These are phyloP conservation scores for Phlebiopsis flavidoalba DNA, from an alignment of 768 basidiomycete species.

Conservation along the genomic window DNA sequence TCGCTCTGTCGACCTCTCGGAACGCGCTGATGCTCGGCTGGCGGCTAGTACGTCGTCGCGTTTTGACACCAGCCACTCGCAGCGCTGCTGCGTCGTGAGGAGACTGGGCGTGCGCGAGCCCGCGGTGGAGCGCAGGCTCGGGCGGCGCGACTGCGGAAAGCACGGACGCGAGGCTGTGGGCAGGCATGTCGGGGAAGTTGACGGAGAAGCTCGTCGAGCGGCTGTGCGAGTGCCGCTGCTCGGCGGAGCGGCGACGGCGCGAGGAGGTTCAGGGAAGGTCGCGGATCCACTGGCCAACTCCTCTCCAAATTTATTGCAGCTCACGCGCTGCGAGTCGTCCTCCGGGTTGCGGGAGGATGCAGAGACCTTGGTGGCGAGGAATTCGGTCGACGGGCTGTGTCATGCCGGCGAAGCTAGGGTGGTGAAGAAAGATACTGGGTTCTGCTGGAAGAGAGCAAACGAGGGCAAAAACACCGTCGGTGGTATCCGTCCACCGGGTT, in stretches of 20 bases:
- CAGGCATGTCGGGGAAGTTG: slow-evolving; percentile 58
- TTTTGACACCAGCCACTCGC: slow-evolving; percentile 36
- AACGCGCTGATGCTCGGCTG: background rate
- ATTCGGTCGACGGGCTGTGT: slow-evolving; percentile 80
- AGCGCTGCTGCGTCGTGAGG: slow-evolving; percentile 31
- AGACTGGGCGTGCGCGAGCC: slow-evolving; percentile 37
- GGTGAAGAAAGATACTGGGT: slow-evolving; percentile 85
- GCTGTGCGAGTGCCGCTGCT: slow-evolving; percentile 37
- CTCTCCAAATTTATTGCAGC: no score
- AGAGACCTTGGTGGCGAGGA: slow-evolving; percentile 85
- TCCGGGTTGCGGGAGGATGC: slow-evolving; percentile 62
- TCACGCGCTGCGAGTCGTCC: slow-evolving; percentile 58
- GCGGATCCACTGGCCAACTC: slow-evolving; percentile 82
- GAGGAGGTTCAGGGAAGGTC: slow-evolving; percentile 73
- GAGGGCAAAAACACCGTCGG: slow-evolving; percentile 73
- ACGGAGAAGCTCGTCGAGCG: slow-evolving; percentile 27
- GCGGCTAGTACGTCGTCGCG: background rate
- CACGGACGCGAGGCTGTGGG: slow-evolving; percentile 55
- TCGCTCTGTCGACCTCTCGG: slow-evolving; percentile 14
- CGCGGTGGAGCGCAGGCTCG: slow-evolving; percentile 61
- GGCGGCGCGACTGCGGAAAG: slow-evolving; percentile 67
- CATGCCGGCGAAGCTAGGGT: slow-evolving; percentile 88
- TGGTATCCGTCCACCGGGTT: slow-evolving; percentile 98
- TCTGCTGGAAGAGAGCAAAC: slow-evolving; percentile 73
- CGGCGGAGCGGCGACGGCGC: slow-evolving; percentile 24